Evolutionary conservation across 495 filamentous ascomycete genomes (phyloP), one percentile per base, ranked within the genome.

Genomic region (Venustampulla echinocandica): DNA sequence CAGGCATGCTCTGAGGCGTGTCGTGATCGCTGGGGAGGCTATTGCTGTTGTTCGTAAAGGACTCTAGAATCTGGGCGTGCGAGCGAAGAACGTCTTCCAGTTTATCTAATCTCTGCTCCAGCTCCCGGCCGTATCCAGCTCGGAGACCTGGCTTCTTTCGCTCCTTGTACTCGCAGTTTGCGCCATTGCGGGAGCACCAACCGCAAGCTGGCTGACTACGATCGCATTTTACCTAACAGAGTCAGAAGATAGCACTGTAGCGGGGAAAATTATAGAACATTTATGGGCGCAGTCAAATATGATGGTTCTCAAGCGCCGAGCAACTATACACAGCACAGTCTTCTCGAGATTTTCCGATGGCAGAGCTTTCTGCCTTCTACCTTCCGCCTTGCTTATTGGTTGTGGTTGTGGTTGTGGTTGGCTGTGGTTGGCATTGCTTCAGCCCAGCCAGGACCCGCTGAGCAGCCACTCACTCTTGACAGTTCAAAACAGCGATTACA

Each of bases 61-160:
- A 53, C 21, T 59, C 56, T 6, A 74, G 44, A 35, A 70, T 69
- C 58, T 73, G 67, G 34, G 68, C 67, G 56, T 75, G 71, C 1
- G 64, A 58, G 15, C 64, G 59, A n/a, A 76, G 42, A 20, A 72
- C 67, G 24, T 67, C 68, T 46, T 74, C 73, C 11, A 77, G 65
- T 60, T 69, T 67, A 55, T 78, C 75, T 21, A 95, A 73, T 22
- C 88, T 73, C 52, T 88, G 82, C 60, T 95, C 88, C 30, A 95
- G 66, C 64, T 95, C 88, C 45, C 88, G 75, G 1, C 88, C 88
- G 61, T 93, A 94, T 1, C 88, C 88, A 39, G 88, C 88, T 46
- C 57, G 44, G 24, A 60, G 39, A 0, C 85, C 86, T 17, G 86
- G 86, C 61, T 90, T 90, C 67, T 88, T 90, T 15, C 86, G 75